Evolutionary conservation across 1,284 basidiomycete genomes (phyloP).

Genomic region (Coniophora puteana): DNA sequence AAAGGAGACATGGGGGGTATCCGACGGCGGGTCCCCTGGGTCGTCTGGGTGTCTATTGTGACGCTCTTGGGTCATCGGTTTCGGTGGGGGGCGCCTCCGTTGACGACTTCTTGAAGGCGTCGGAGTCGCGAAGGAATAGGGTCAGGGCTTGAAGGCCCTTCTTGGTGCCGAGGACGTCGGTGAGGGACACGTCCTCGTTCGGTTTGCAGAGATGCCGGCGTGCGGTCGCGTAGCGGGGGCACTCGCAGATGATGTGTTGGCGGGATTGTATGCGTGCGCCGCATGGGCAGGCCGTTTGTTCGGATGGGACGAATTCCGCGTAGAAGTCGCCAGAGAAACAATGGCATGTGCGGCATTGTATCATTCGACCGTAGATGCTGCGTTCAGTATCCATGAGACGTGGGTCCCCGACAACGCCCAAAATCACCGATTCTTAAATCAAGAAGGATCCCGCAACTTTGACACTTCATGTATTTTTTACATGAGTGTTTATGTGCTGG

Average conservation of each 20-base stretch:
- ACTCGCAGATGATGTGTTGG: conserved; percentile 26
- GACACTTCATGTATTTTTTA: too few species aligned
- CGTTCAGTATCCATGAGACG: conserved; percentile 12
- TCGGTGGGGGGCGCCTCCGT: too few species aligned
- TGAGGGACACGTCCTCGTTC: conserved; percentile 10
- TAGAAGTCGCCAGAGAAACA: conserved; percentile 27
- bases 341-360: conserved; percentile 26
- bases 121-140: conserved; percentile 20
- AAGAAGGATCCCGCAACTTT: too few species aligned
- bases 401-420: too few species aligned
- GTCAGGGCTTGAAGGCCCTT: conserved; percentile 21
- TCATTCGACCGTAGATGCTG: conserved; percentile 18
- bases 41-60: too few species aligned
- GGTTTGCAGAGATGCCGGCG: conserved; percentile 13
- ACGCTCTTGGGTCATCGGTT: too few species aligned
- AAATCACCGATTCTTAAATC: too few species aligned
- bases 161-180: conserved; percentile 19
- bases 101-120: conserved; percentile 27
- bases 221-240: conserved; percentile 20
- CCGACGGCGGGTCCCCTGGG: too few species aligned
- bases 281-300: conserved; percentile 24
- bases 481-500: too few species aligned
- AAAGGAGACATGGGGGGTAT: too few species aligned
- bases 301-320: conserved; percentile 19
- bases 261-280: conserved; percentile 21